Evolutionary conservation across 805 yeast genomes (phyloP), one percentile per base, ranked within the genome.

Genomic region (Spathaspora boniae): DNA sequence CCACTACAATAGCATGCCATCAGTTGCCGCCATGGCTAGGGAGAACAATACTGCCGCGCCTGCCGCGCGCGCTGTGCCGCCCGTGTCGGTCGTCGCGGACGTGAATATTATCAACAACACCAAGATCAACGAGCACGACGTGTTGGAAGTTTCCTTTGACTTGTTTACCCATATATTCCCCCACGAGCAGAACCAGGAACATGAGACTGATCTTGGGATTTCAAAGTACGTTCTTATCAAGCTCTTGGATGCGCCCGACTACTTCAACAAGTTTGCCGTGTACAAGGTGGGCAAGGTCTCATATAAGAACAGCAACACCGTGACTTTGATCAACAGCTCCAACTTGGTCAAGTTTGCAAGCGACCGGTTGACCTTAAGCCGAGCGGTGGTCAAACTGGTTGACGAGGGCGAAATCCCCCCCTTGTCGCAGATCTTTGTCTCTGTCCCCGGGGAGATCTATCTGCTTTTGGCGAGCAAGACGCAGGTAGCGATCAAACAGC

Each of bases 391-490:
- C 6, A 64, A 54, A 27, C 54, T 67, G 2, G 53, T 73, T 14
- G 54, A 50, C 15, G 18, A 46, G 4, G 36, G 47, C 1, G 45
- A 48, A 5, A 62, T 81, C 17, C 61, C 65, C 0, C 47, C 54
- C 8, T 60, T 80, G 9, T 44, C 72, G 3, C 59, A 65, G 5
- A 62, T 74, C 5, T 76, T 76, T 4, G 59, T 62, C 1, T 66
- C 69, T 8, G 69, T 74, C 5, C 83, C 80, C 17, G 50, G 51
- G 5, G 53, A 63, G 14, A 53, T 77, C 6, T 60, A 62, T 38
- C 47, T 50, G n/a, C 49, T 62, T 3, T 50, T 72, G 16, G 50
- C 53, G 20, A 49, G 50, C 11, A 54, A 60, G 27, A 48, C 71
- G 2, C 46, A 52, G 18, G 48, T 47, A 6, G 41, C 62, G 3